These are phyloP conservation scores for Colletotrichum caudatum DNA, from an alignment of 2,329 filamentous ascomycete genomes.

Conservation along the genomic window DNA sequence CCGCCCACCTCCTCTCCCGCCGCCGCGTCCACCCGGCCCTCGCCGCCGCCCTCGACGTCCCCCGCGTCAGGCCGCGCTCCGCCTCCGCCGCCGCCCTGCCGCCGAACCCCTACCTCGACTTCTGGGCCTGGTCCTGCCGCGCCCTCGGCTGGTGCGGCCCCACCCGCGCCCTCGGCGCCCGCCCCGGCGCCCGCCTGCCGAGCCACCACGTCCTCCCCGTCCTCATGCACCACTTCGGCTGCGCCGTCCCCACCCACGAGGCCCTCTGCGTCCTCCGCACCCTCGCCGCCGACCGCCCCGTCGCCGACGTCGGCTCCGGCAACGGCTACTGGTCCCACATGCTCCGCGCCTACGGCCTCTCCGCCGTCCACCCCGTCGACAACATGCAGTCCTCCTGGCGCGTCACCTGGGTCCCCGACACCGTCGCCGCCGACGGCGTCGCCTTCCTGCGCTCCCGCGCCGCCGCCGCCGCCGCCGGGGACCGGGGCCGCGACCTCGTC, in stretches of 20 bases:
- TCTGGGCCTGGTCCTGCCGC: conserved; percentile 74
- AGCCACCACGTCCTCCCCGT: conserved; percentile 78
- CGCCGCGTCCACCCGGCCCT: conserved; percentile 63
- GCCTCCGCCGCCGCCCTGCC: conserved; percentile 51
- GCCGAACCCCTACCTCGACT: conserved; percentile 74
- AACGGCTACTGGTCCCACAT: conserved; percentile 83
- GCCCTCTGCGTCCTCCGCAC: conserved; percentile 70
- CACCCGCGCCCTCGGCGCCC: conserved; percentile 59
- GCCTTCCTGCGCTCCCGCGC: conserved; percentile 66
- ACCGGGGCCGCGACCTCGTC: conserved; percentile 66
- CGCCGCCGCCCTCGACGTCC: conserved; percentile 54
- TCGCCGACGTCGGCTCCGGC: conserved; percentile 77
- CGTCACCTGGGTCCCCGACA: conserved; percentile 76
- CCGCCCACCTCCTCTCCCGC: conserved; percentile 65
- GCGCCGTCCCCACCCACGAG: conserved; percentile 76
- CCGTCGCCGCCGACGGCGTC: conserved; percentile 70
- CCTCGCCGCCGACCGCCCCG: conserved; percentile 63
- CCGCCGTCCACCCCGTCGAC: conserved; percentile 70
- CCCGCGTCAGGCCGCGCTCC: conserved; percentile 59
- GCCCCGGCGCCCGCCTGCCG: conserved; percentile 50
- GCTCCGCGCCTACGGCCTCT: conserved; percentile 69
- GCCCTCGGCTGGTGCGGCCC: conserved; percentile 76
- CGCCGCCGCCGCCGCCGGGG: conserved; percentile 43
- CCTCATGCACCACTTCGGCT: conserved; percentile 84
- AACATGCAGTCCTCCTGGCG: conserved; percentile 77